Conservation (phyloP, 2,329 filamentous ascomycete species). For the Didymella lethalis region DNA sequence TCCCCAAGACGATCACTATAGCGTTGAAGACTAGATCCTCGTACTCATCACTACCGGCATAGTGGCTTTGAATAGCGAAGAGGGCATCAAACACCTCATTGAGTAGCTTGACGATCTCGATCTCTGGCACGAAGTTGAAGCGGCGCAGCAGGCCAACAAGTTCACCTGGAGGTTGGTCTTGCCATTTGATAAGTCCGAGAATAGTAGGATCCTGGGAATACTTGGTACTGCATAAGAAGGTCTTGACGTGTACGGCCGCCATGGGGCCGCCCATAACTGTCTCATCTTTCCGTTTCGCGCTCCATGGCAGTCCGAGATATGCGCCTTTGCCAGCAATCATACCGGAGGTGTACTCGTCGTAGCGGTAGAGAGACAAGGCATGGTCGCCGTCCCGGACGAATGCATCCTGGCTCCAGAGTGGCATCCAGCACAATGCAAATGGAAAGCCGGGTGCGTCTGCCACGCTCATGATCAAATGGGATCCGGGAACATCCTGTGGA, state of each 20-base stretch:
- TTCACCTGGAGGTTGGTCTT: conserved; percentile 73
- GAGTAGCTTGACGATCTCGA: conserved; percentile 94
- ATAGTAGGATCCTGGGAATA: conserved; percentile 93
- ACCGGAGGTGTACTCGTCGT: conserved; percentile 88
- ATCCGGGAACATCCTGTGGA: conserved; percentile 78
- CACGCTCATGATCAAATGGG: conserved; percentile 89
- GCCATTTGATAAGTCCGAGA: conserved; percentile 86
- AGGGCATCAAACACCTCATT: conserved; percentile 88
- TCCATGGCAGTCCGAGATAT: conserved; percentile 86
- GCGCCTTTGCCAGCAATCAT: conserved; percentile 78
- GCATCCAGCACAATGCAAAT: conserved; percentile 91
- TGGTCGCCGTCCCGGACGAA: conserved; percentile 89
- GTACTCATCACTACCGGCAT: conserved; percentile 89
- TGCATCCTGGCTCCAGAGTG: conserved; percentile 89
- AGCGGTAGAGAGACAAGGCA: conserved; percentile 81
- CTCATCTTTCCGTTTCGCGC: conserved; percentile 75
- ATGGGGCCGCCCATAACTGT: conserved; percentile 74
- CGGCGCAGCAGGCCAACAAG: conserved; percentile 78
- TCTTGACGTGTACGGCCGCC: conserved; percentile 79
- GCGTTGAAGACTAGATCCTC: conserved; percentile 93
- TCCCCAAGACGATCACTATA: conserved; percentile 86
- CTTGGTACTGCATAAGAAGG: conserved; percentile 90
- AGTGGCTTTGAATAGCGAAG: conserved; percentile 89
- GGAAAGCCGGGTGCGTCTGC: conserved; percentile 86
- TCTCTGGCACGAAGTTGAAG: conserved; percentile 92